Evolutionary conservation across 1,284 basidiomycete species (phyloP).

Genomic region (Leccinum colubrinum): DNA sequence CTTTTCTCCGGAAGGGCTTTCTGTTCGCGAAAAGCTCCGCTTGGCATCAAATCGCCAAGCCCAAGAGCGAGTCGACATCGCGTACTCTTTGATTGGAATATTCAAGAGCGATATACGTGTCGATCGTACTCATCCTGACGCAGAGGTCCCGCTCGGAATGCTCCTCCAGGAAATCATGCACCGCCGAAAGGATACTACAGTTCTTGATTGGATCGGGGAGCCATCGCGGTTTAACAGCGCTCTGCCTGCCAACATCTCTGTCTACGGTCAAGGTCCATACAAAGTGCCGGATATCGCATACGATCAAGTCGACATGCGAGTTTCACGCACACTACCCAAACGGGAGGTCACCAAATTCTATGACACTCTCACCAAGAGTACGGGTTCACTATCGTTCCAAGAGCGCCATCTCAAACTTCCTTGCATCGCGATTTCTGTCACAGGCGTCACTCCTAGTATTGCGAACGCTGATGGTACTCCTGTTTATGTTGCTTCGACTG

Average conservation of each 20-base stretch:
- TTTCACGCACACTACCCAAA: background rate
- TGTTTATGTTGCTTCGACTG: background rate
- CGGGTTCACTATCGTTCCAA: background rate
- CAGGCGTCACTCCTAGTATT: background rate
- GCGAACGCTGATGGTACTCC: background rate
- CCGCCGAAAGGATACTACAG: slow-evolving; percentile 3
- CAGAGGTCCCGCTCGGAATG: slow-evolving; percentile 10
- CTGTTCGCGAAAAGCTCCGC: slow-evolving; percentile 9
- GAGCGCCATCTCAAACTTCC: slow-evolving; percentile 10
- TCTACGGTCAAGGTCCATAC: slow-evolving; percentile 6
- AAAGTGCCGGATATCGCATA: background rate
- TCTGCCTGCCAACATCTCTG: slow-evolving; percentile 7
- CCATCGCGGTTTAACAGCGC: slow-evolving; percentile 18
- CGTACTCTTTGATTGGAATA: slow-evolving; percentile 17
- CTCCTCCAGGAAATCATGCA: slow-evolving; percentile 16
- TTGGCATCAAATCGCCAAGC: slow-evolving; percentile 17
- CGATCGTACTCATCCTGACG: slow-evolving; percentile 2
- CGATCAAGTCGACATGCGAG: background rate
- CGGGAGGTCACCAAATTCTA: background rate
- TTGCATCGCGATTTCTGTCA: slow-evolving; percentile 13
- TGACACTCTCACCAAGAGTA: background rate
- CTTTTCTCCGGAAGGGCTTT: slow-evolving; percentile 7
- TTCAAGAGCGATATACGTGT: slow-evolving; percentile 9
- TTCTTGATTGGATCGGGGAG: slow-evolving; percentile 19
- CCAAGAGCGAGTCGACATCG: slow-evolving; percentile 8